Evolutionary conservation across 192 early-diverging fungal species (phyloP), one percentile per base, ranked within the genome.

Genomic region (Podila clonocystis): DNA sequence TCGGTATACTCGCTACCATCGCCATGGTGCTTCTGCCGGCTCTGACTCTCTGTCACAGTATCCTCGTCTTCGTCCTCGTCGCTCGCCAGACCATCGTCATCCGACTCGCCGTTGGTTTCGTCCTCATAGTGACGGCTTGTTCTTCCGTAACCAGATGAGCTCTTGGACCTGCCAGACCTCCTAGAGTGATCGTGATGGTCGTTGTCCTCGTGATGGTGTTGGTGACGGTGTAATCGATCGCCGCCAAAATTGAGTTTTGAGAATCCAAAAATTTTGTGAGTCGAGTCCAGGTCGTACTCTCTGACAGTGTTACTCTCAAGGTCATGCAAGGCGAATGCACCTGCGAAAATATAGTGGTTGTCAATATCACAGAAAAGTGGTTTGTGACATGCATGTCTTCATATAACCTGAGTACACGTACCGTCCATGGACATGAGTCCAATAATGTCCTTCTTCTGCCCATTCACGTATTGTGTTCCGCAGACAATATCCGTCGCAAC

Each of bases 341-440:
- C 87, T 89, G 63, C 1, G 20, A 34, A 11, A 34, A 9, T 38
- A 24, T 15, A 9, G 5, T 26, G 20, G 61, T 7, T 17, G 58
- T n/a, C 5, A 59, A 36, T 36, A 36, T 36, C 34, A 36, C 34
- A 36, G 34, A 36, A 36, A 36, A 33, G 33, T 6, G 33, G 33
- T 33, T 6, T 33, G 7, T 6, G 33, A 33, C 3, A 33, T 33
- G 33, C 4, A 33, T 33, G 33, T 33, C 33, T 6, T 33, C 33
- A 6, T 33, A 6, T 58, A 58, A 4, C 24, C 11, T 58, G 57
- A 58, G 8, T 19, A 26, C 13, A 8, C 57, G 58, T 83, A 88
- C 88, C 88, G 69, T 90, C 88, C 87, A 88, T 88, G 26, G 85
- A 85, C 60, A 90, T 76, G 64, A 90, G 71, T 9, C 85, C 88